A percentile compares a stretch with the other conserved stretches of the same genome.
Evolutionary conservation across 2,329 filamentous ascomycete species (phyloP).

Genomic region (Cucurbitaria berberidis): DNA sequence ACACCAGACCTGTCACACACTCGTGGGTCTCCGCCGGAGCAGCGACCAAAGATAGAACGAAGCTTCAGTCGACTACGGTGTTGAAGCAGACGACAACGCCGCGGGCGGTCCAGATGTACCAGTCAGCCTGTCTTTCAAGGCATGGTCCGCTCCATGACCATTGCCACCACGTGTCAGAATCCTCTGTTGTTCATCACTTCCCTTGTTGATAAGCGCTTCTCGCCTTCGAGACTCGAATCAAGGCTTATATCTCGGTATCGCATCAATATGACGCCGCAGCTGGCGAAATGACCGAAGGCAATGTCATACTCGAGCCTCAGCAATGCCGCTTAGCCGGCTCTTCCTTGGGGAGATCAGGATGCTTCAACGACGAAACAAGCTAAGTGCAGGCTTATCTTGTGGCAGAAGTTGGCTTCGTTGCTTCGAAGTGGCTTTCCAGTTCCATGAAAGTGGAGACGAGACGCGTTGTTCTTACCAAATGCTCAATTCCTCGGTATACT

Average conservation of each 20-base stretch:
- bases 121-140: constrained; percentile 27
- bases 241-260: constrained; percentile 16
- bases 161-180: constrained; percentile 17
- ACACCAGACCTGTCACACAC: constrained; percentile 42
- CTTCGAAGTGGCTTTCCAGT: constrained; percentile 28
- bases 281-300: constrained; percentile 10
- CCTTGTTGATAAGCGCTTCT: constrained; percentile 10
- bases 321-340: constrained; percentile 28
- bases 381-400: constrained; percentile 27
- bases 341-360: constrained; percentile 29
- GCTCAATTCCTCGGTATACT: constrained; percentile 24
- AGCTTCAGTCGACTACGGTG: constrained; percentile 28
- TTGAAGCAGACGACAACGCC: constrained; percentile 20
- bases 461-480: constrained; percentile 24
- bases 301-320: constrained; percentile 30
- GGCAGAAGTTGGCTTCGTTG: constrained; percentile 18
- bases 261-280: constrained; percentile 18
- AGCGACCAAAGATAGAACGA: constrained; percentile 34
- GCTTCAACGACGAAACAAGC: constrained; percentile 29
- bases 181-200: constrained; percentile 10
- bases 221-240: constrained; percentile 20
- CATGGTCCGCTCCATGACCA: constrained; percentile 23
- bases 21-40: constrained; percentile 37
- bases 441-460: constrained; percentile 24
- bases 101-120: constrained; percentile 20